Evolutionary conservation across 306 rosid genomes (phyloP), one percentile per base, ranked within the genome.

Genomic region (Fragaria nilgerrensis): DNA sequence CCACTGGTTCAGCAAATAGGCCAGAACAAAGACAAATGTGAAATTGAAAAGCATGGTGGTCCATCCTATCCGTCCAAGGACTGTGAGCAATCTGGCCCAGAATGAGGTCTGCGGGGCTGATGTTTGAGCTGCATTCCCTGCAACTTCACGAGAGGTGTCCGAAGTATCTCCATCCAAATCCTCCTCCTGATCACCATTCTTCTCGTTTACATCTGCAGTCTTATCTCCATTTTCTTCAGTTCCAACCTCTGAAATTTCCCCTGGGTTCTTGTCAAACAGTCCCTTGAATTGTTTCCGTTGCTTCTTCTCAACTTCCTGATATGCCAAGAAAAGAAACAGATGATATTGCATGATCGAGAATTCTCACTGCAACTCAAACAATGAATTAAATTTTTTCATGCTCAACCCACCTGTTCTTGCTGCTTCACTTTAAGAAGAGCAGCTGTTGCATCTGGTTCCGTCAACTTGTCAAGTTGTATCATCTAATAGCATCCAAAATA

Each of bases 211-310:
- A 45, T 84, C 80, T 22, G 83, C 63, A 50, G 68, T 80, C 77
- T 76, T 80, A 67, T 75, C 87, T 37, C 47, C 80, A 69, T 84
- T 85, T 62, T 83, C 86, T 50, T 82, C 86, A 8, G 75, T 77
- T 39, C 86, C 85, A 59, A 29, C 96, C 47, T 88, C 91, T 2
- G 97, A 73, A 59, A 95, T 95, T 84, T 95, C 94, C 73, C 97
- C 97, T 3, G 99, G 99, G 77, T 88, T 95, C 85, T 91, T 95
- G 87, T 92, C 98, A 50, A 95, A 95, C 49, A 92, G 91, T 72
- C 98, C 97, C 85, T 87, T 92, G 73, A 95, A 92, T 74, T 95
- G 97, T 83, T 84, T 95, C 83, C 92, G 83, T 68, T 85, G 96
- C 80, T 85, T 89, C 81, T 72, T 89, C 87, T 90, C 97, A 45